Base-by-base conservation (phyloP, 176 grass and related monocot genomes). In the Triticum monococcum region DNA sequence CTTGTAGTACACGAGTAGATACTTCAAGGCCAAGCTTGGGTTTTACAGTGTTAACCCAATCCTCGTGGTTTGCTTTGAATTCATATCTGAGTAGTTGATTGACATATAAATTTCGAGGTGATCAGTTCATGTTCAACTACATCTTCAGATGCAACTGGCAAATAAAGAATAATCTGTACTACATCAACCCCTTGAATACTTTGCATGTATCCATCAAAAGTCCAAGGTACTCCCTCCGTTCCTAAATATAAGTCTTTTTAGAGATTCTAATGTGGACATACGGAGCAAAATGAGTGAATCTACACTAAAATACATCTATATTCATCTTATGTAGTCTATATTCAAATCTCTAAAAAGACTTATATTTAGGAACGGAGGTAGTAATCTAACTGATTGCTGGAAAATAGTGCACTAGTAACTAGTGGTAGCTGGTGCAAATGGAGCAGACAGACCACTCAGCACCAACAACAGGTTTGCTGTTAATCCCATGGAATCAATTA, bases 31-130 rank as follows among this genome's bases (percentile, higher is more conserved):
- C 91, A 78, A 94, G 91, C 81, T 90, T 96, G 57, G 94, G 97
- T 86, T 94, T 99, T 56, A 91, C 89, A 79, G 82, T 94, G 77
- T 94, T 99, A 91, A 99, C 88, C 97, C 97, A 99, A 71, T 96
- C 89, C 74, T 91, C 89, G 2, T 99, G 94, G 22, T 90, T 96
- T 85, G 73, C 87, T 83, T 96, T 96, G 78, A 99, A 99, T 76
- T 99, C 97, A 62, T 88, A 94, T 88, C 97, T 99, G 85, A 64
- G 90, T 85, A 88, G 20, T 64, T 79, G 12, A 88, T 87, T 80
- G 9, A 75, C 31, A 86, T 69, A 38, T 85, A 72, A 92, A 84
- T 45, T 35, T 61, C 22, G 85, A 41, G 50, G 12, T 50, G 23
- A 30, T 78, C 61, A 37, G 12, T 85, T 64, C 66, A 70, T 71